Conservation (phyloP, 2,329 filamentous ascomycete species). For the Sphaerostilbella broomeana region DNA sequence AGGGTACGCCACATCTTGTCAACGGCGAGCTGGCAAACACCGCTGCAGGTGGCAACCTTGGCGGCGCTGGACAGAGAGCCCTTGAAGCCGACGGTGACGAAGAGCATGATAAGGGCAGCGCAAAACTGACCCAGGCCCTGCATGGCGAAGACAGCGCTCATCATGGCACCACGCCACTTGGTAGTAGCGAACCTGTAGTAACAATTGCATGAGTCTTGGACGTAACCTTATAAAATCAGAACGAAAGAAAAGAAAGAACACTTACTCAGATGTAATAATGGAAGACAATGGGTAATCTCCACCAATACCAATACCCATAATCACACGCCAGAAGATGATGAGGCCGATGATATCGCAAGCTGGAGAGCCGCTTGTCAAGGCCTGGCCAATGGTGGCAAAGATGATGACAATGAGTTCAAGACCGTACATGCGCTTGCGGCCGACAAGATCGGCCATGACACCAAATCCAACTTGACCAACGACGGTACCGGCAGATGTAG, state of each 20-base stretch:
- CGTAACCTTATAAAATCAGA: not conserved
- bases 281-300: constrained; percentile 72
- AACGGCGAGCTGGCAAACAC: constrained; percentile 40
- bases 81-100: constrained; percentile 67
- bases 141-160: constrained; percentile 82
- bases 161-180: constrained; percentile 81
- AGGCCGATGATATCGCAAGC: constrained; percentile 58
- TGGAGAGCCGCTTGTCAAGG: constrained; percentile 57
- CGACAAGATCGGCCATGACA: constrained; percentile 68
- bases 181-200: constrained; percentile 58
- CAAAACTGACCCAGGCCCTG: constrained; percentile 76
- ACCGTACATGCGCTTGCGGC: constrained; percentile 67
- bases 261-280: constrained; percentile 75
- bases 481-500: constrained; percentile 77
- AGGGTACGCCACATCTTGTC: constrained; percentile 85
- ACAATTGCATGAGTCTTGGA: not conserved
- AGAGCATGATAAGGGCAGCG: constrained; percentile 69
- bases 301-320: constrained; percentile 50
- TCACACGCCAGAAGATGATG: constrained; percentile 74
- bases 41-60: constrained; percentile 46
- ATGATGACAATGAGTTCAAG: constrained; percentile 76
- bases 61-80: constrained; percentile 48
- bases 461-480: constrained; percentile 78
- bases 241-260: constrained; percentile 1
- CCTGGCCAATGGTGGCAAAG: constrained; percentile 67